Conservation (phyloP, 106 monocot genomes). For the Dactylorhiza incarnata region DNA sequence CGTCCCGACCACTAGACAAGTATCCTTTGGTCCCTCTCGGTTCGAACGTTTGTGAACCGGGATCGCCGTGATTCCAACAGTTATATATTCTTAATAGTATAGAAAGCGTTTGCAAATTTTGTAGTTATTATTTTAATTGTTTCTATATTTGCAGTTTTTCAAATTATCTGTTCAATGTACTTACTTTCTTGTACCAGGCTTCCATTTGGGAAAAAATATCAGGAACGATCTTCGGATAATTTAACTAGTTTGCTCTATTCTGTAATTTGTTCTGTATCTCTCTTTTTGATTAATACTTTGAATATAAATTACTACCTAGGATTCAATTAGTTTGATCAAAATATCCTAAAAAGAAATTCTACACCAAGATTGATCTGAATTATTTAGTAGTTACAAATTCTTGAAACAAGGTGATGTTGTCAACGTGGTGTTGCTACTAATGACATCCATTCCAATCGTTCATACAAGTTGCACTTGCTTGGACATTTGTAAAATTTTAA, state of each 20-base stretch:
- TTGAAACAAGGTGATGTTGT: too few species aligned
- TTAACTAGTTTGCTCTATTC: background rate
- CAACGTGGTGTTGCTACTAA: too few species aligned
- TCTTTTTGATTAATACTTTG: background rate
- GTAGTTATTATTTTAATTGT: background rate
- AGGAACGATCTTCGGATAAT: background rate
- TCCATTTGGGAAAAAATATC: background rate
- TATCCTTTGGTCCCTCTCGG: too few species aligned
- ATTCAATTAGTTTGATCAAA: background rate
- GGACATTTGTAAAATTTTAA: too few species aligned
- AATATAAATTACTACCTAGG: background rate
- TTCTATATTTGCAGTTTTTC: background rate
- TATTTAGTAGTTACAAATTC: too few species aligned
- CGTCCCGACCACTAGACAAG: too few species aligned
- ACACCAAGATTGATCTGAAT: too few species aligned
- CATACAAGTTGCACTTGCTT: too few species aligned
- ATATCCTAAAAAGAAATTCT: too few species aligned
- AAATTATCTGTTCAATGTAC: background rate
- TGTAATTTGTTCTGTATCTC: background rate
- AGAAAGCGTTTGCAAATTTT: background rate
- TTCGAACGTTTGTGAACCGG: too few species aligned
- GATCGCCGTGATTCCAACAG: too few species aligned
- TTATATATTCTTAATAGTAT: background rate
- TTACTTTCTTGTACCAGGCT: background rate
- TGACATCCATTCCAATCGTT: too few species aligned